Conservation (phyloP, 2,329 filamentous ascomycete species). For the Fusarium redolens region DNA sequence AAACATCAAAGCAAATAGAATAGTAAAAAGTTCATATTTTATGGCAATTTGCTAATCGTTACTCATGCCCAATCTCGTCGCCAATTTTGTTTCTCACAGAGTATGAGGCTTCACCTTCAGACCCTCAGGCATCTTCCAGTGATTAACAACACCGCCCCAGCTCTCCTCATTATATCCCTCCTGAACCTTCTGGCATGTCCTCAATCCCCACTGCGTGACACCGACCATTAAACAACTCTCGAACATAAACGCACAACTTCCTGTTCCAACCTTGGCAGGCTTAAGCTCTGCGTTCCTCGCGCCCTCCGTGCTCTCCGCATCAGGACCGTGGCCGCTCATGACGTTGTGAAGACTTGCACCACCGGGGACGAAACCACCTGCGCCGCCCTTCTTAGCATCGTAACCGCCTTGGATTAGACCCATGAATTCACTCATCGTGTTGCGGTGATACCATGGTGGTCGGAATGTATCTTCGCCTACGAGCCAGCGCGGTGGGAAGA, state of each 20-base stretch:
- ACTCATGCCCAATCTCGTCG: background rate
- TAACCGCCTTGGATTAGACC: slow-evolving; percentile 69
- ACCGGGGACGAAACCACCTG: slow-evolving; percentile 67
- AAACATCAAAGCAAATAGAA: background rate
- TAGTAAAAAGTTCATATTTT: background rate
- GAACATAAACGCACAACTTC: slow-evolving; percentile 76
- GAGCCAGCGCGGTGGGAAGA: slow-evolving; percentile 79
- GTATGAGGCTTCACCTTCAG: slow-evolving; percentile 44
- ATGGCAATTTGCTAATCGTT: background rate
- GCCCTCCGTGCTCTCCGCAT: slow-evolving; percentile 66
- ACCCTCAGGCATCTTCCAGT: slow-evolving; percentile 64
- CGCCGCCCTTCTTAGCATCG: slow-evolving; percentile 68
- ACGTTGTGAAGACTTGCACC: slow-evolving; percentile 75
- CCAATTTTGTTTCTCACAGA: slow-evolving; percentile 16
- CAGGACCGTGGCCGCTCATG: slow-evolving; percentile 75
- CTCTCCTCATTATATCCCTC: slow-evolving; percentile 82
- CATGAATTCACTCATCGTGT: slow-evolving; percentile 75
- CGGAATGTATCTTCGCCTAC: slow-evolving; percentile 77
- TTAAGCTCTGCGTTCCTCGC: slow-evolving; percentile 65
- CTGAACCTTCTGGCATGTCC: slow-evolving; percentile 69
- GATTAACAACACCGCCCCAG: slow-evolving; percentile 76
- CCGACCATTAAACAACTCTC: slow-evolving; percentile 77
- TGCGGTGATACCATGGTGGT: slow-evolving; percentile 78
- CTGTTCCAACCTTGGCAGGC: slow-evolving; percentile 68
- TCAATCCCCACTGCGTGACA: slow-evolving; percentile 76